Base-by-base conservation (phyloP, 139 green algal genomes). In the Picochlorum sp. region DNA sequence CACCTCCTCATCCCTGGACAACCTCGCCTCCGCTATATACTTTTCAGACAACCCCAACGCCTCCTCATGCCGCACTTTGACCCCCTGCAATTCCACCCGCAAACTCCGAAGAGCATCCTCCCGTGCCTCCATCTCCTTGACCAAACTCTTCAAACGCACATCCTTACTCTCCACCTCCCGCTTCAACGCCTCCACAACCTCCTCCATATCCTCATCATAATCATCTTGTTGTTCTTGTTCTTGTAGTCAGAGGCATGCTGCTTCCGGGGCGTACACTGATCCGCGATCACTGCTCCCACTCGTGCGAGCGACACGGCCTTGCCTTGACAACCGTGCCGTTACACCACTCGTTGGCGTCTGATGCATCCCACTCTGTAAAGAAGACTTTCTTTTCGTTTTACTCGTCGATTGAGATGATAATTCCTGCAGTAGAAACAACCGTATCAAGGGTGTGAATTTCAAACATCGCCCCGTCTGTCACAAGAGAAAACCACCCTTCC, bases 151-250 rank as follows among this genome's bases (percentile, higher is more conserved):
- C 57, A 49, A 72, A 13, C 18, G 57, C 49, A 18, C 32, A 38
- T 16, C 79, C 73, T 13, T 23, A 28, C 8, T 65, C 56, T 32
- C 77, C 77, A 41, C 79, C 65, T 55, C 79, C 73, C 6, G 41
- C 30, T 56, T 81, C 74, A 13, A 67, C 65, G 49, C 75, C 74
- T 63, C 75, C 37, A 21, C 76, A 44, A 55, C 73, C 49, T 67
- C 76, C 58, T 51, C 66, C 28, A 24, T 26, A n/a, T 23, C 34
- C 67, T 32, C 66, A 75, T 47, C 83, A 75, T 30, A 24, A 24
- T 24, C 83, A 15, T 13, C 47, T 18, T 21, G 3, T 8, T 20
- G 3, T 55, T n/a, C 0, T 30, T 30, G 3, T 30, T 30, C 28
- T 30, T 28, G 24, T 28, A 28, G 2, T 4, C 3, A 30, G 28